Evolutionary conservation across 176 grass and related monocot genomes (phyloP), one percentile per base, ranked within the genome.

Genomic region (Aechmea fasciata): DNA sequence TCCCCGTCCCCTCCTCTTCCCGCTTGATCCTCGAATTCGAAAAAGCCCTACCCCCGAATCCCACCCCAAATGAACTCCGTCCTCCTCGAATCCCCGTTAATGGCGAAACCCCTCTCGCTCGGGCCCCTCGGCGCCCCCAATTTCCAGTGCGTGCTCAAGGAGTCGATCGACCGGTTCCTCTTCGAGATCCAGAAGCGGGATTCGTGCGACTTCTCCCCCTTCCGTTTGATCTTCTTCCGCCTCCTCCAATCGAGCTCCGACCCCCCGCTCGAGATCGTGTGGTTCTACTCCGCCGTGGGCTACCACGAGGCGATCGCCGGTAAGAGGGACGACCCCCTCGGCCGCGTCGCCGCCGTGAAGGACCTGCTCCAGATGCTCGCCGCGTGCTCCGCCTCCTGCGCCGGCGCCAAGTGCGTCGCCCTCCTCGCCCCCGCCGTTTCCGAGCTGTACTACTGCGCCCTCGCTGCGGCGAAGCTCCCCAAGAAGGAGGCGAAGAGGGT

Each of bases 261-360:
- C 74, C 90, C 95, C 0, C 84, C 95, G 17, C 87, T 99, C 3
- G 90, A 93, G 82, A 79, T 86, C 10, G 55, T 99, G 77, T 99
- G 95, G 94, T 89, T 99, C 69, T 99, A 93, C 77, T 83, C 89
- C 63, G 89, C 89, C 26, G 79, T 97, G 51, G 74, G 84, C 65
- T 97, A 89, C 79, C 94, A 90, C 69, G 89, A 97, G 78, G 22
- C 79, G 51, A 73, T 91, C 11, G 54, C 71, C 33, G 33, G 33
- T 0, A 80, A 68, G 28, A 62, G 63, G 33, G 75, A 64, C 68
- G 82, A 79, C 3, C 29, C 70, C 65, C 47, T 80, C 13, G 73
- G 66, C 3, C 3, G 69, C 66, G 17, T 85, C 24, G 69, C 51
- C 50, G 88, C 85, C 54, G 53, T 89, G 65, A 91, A 82, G 69